Evolutionary conservation across 2,329 filamentous ascomycete species (phyloP), one percentile per base, ranked within the genome.

Genomic region (Epichloe uncinata): DNA sequence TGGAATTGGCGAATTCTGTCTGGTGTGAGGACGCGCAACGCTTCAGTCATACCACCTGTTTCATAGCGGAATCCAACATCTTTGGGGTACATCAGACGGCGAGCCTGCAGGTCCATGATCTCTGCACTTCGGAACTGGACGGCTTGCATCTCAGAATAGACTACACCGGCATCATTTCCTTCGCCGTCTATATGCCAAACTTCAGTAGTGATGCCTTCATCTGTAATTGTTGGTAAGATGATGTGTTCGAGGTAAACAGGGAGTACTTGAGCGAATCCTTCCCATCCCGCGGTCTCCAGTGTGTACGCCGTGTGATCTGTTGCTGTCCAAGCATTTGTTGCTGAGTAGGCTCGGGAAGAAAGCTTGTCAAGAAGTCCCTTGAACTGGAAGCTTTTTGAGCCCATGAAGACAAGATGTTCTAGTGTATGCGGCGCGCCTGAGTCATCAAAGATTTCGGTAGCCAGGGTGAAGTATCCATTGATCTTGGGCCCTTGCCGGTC

Each of bases 141-240:
- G 22, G 84, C 93, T 68, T 98, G 93, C 93, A 98, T 98, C 68
- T 98, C 93, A 0, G 91, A 96, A 68, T 98, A 98, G 8, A 98
- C 93, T 1, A 96, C 90, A 54, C 89, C 93, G 41, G 93, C 93
- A 74, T 98, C 93, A 55, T 97, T 85, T 50, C 93, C 93, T 57
- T 87, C 81, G 15, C 88, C 91, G 62, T 98, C 88, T 50, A 98
- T 79, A 64, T 98, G 93, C 70, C 95, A 89, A 2, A 98, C 93
- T 66, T 98, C 93, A 3, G 93, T 98, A 56, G 91, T 84, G 63
- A 94, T 96, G 11, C 82, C 88, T 50, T 90, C 85, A 65, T 98
- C 91, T 1, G 90, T 97, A 53, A 98, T 73, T 7, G 88, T 95
- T 0, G 93, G 93, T 8, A 94, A 73, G 54, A 98, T 79, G 34